Conservation (phyloP, 75 land plant genomes). For the Gnetum montanum region DNA sequence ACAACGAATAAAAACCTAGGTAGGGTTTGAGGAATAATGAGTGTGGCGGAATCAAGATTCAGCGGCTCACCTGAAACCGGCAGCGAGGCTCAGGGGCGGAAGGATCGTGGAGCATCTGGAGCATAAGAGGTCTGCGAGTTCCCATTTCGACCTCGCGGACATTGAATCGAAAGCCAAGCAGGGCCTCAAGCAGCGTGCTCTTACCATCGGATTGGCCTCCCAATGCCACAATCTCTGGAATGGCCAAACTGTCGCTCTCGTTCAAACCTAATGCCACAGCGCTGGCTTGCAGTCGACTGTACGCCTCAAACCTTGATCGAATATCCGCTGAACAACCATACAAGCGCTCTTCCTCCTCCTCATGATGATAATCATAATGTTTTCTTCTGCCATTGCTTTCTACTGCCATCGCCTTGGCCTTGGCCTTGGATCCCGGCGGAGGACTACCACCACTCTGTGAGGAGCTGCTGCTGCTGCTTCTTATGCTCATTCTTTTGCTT, state of each 20-base stretch:
- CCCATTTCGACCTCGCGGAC: conserved; percentile 98
- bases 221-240: conserved; percentile 90
- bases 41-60: too few relatives aligned
- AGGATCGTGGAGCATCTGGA: conserved; percentile 94
- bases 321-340: conserved; percentile 3
- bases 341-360: too few relatives aligned
- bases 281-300: conserved; percentile 85
- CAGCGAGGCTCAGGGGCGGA: conserved; percentile 82
- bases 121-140: conserved; percentile 81
- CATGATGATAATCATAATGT: too few relatives aligned
- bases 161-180: conserved; percentile 90
- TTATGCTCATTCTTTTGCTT: background rate
- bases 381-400: background rate
- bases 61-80: conserved; percentile 78
- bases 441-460: too few relatives aligned
- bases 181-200: conserved; percentile 90
- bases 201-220: conserved; percentile 98
- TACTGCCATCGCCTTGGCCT: background rate
- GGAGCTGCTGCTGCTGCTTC: too few relatives aligned
- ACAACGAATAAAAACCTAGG: too few relatives aligned
- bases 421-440: conserved; percentile 1
- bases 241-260: conserved; percentile 88
- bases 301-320: conserved; percentile 79
- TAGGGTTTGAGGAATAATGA: too few relatives aligned
- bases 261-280: conserved; percentile 95